Percentiles rank a stretch among this genome's conserved stretches.
Conservation (phyloP, 129 eudicot species). For the Lactuca saligna region DNA sequence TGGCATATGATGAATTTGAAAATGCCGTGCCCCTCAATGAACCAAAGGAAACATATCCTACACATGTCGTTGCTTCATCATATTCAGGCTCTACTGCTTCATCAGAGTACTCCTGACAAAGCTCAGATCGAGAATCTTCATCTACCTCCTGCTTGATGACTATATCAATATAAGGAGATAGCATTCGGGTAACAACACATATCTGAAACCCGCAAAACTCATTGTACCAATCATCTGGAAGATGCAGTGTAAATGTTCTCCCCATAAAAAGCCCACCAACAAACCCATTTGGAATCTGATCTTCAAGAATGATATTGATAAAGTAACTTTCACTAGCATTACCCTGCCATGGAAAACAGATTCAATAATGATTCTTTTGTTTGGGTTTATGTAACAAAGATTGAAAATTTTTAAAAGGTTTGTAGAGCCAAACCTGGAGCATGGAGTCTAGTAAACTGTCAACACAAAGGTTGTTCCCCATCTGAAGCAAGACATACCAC, state of each 20-base stretch:
- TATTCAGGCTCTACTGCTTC: not conserved
- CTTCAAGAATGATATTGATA: no score
- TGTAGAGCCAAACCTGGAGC: not conserved
- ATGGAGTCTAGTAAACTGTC: constrained; percentile 1
- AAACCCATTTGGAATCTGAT: not conserved
- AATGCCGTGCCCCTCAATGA: no score
- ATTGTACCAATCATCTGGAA: not conserved
- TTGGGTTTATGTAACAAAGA: not conserved
- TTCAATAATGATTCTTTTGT: not conserved
- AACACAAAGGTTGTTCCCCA: not conserved
- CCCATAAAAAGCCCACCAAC: not conserved
- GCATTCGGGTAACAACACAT: no score
- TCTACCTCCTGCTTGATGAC: not conserved
- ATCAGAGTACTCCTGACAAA: not conserved
- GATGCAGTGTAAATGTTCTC: not conserved
- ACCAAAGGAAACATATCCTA: no score
- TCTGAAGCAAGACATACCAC: constrained; percentile 11
- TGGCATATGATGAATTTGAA: no score
- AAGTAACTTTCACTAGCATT: not conserved
- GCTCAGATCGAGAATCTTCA: not conserved
- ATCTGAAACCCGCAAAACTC: not conserved
- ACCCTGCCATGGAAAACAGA: not conserved
- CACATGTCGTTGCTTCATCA: no score
- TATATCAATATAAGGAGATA: not conserved
- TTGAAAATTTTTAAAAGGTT: no score